These are phyloP conservation scores for Lachancea sp. DNA, from an alignment of 805 yeast genomes.

Conservation along the genomic window DNA sequence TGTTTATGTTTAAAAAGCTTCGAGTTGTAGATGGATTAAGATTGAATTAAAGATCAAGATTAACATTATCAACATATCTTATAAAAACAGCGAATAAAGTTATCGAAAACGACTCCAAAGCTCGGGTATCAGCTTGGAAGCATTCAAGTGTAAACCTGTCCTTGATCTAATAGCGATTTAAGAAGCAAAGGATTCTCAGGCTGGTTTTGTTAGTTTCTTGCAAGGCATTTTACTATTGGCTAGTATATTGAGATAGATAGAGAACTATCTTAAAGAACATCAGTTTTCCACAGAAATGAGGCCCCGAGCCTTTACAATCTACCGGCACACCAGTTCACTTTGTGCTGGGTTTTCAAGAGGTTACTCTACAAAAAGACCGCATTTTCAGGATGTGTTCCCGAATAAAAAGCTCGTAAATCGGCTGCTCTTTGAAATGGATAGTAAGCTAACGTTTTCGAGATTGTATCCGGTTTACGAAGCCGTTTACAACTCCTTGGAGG, in stretches of 20 bases:
- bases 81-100: too few species aligned
- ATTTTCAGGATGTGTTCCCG: conserved; percentile 48
- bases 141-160: too few species aligned
- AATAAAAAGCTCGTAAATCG: conserved; percentile 49
- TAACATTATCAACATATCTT: background rate
- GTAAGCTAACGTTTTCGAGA: conserved; percentile 47
- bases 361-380: conserved; percentile 26
- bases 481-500: conserved; percentile 44
- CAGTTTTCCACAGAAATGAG: too few species aligned
- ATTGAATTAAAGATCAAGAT: background rate
- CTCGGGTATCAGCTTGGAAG: background rate
- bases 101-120: too few species aligned
- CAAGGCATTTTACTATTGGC: too few species aligned
- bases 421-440: conserved; percentile 60
- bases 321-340: background rate
- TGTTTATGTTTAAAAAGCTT: too few species aligned
- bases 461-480: conserved; percentile 47
- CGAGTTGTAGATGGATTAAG: too few species aligned
- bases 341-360: background rate
- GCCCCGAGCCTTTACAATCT: background rate
- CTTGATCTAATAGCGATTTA: too few species aligned
- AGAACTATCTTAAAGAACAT: background rate
- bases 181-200: too few species aligned
- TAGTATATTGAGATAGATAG: background rate
- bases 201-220: too few species aligned